Evolutionary conservation across 352 stramenopile species (phyloP), one percentile per base, ranked within the genome.

Genomic region (Phytophthora pinifolia): DNA sequence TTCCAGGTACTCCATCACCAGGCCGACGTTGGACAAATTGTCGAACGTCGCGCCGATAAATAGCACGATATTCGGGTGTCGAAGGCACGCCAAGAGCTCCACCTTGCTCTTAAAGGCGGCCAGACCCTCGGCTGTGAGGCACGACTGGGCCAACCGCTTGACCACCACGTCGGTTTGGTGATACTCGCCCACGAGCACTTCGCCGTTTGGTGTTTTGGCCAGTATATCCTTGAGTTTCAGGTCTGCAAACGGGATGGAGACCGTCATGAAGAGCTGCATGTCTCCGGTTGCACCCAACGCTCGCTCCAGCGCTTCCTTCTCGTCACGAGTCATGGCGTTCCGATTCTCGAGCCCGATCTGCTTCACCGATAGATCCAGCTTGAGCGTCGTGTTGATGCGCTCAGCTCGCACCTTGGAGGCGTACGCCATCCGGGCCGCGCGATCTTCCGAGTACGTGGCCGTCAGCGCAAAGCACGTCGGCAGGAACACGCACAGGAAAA

Each of bases 41-140:
- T 93, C 80, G 46, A 88, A 91, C 14, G 83, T 92, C 4, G 84
- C 86, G 41, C 86, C 86, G 25, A 96, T 83, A 46, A 96, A 96
- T 32, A 90, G 62, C 31, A 96, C 83, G 46, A 96, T 91, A 49
- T 92, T 93, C 12, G 86, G 82, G 45, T 96, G 84, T 0, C 86
- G 81, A 27, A 94, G 68, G 60, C 78, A 85, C 43, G 82, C 78
- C 8, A 92, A 62, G 38, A 94, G 66, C 61, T 93, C 83, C 18
- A 96, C 81, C 20, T 85, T 78, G 38, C 68, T 72, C 37, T 88
- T 89, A 42, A 94, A 96, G 15, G 89, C 78, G 6, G 73, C 65
- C 4, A 93, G 59, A 2, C 78, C 76, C 14, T 88, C 74, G 1
- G 70, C 65, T 18, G 76, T 89, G 33, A 85, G 61, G 6, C 71